Base-by-base conservation (phyloP, 208 protist genomes). In the Crithidia sp. region DNA sequence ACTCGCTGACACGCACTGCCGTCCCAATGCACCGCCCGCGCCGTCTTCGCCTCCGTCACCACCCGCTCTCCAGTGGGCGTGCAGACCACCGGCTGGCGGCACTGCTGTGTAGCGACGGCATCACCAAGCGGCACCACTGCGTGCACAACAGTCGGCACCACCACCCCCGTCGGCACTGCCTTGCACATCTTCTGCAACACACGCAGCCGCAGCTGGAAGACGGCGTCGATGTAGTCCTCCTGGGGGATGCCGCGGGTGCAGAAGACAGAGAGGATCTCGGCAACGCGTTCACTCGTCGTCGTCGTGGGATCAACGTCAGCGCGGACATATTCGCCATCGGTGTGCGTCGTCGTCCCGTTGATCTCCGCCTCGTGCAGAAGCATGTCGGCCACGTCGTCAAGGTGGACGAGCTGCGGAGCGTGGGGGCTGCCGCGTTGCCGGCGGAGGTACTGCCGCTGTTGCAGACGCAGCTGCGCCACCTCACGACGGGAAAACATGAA, bases 221-320 rank as follows among this genome's bases (percentile, higher is more conserved):
- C 71, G n/a, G 62, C 52, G 39, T 41, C 14, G 40, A 77, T 54
- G 47, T 70, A 77, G 63, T 77, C 55, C 7, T n/a, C 54, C 58
- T 77, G 71, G 0, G 71, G 71, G 17, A 70, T 71, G 57, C 52
- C 63, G 9, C 49, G 71, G 7, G 71, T 71, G 56, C 62, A 77
- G 7, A 77, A 68, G 17, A 65, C 56, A 3, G 55, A 7, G 7
- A 77, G 55, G n/a, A 58, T 13, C 7, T 70, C 40, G 5, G 47
- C 53, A 5, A 71, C 64, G 9, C 58, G 5, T 9, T n/a, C 36
- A 0, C 8, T 28, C 16, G 43, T 7, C 5, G 56, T 66, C n/a
- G 16, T 28, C 13, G 40, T 2, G 14, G 54, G 40, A n/a, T 49
- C 61, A 0, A 55, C 2, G 14, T 12, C 17, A 4, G 12, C 19